Conservation (phyloP, 2,329 filamentous ascomycete genomes). For the Cordyceps cateniannulata region DNA sequence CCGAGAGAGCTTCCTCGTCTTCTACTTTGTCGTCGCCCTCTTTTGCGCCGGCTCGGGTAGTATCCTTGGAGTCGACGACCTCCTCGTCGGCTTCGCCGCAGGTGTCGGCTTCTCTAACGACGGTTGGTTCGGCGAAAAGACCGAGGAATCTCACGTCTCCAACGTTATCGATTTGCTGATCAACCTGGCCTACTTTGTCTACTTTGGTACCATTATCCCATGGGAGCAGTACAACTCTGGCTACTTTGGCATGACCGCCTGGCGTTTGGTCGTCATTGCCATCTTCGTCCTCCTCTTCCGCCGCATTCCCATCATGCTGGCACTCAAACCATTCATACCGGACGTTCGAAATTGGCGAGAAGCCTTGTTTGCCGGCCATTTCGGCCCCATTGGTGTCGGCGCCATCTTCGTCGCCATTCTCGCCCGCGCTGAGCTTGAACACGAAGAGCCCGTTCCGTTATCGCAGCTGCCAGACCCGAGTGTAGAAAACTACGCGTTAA, state of each 20-base stretch:
- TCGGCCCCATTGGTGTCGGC: slow-evolving; percentile 94
- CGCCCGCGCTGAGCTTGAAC: slow-evolving; percentile 85
- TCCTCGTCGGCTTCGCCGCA: slow-evolving; percentile 88
- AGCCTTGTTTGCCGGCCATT: slow-evolving; percentile 92
- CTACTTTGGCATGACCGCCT: slow-evolving; percentile 69
- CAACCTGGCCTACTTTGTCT: slow-evolving; percentile 97
- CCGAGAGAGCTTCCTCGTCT: slow-evolving; percentile 93
- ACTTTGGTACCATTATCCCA: slow-evolving; percentile 92
- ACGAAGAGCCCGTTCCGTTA: slow-evolving; percentile 66
- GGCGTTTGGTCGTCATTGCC: slow-evolving; percentile 90
- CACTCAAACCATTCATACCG: slow-evolving; percentile 85
- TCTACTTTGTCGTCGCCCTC: slow-evolving; percentile 94
- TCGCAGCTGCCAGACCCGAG: slow-evolving; percentile 49
- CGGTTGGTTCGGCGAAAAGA: slow-evolving; percentile 97
- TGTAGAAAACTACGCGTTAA: slow-evolving; percentile 58
- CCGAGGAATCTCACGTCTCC: slow-evolving; percentile 95
- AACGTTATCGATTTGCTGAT: slow-evolving; percentile 97
- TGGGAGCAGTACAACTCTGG: slow-evolving; percentile 85
- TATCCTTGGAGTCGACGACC: slow-evolving; percentile 83
- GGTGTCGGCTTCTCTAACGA: slow-evolving; percentile 99
- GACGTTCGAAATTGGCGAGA: slow-evolving; percentile 98
- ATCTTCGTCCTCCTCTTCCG: slow-evolving; percentile 92
- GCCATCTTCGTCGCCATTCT: slow-evolving; percentile 94
- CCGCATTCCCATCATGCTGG: slow-evolving; percentile 89
- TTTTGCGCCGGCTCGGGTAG: slow-evolving; percentile 94